Conservation (phyloP, 2,329 filamentous ascomycete species). For the Arthrobotrys sinensis region DNA sequence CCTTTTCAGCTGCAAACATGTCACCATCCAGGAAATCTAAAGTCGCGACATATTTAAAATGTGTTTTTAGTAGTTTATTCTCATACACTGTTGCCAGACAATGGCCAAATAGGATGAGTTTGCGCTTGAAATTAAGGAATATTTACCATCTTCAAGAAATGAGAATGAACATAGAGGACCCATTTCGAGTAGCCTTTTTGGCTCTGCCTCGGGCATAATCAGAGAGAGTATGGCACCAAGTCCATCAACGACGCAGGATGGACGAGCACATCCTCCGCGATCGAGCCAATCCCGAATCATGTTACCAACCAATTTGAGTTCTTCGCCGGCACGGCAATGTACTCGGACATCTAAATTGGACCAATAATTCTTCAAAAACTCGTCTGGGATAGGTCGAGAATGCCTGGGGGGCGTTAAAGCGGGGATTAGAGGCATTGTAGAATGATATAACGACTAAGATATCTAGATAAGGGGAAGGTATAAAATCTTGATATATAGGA, state of each 20-base stretch:
- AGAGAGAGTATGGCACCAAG: slow-evolving; percentile 15
- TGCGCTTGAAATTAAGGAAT: no score
- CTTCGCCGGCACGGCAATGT: background rate
- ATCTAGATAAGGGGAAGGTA: no score
- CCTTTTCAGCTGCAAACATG: slow-evolving; percentile 2
- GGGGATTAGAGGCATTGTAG: slow-evolving; percentile 3
- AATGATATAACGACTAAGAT: background rate
- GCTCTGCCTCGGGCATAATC: slow-evolving; percentile 21
- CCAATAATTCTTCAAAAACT: slow-evolving; percentile 22
- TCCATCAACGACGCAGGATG: background rate
- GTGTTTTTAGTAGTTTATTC: no score
- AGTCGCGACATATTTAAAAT: no score
- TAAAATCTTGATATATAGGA: no score
- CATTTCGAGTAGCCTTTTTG: slow-evolving; percentile 13
- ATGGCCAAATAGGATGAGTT: no score
- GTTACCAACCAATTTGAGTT: background rate
- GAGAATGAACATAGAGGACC: slow-evolving; percentile 5
- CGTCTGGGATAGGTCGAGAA: slow-evolving; percentile 13
- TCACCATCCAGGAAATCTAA: slow-evolving; percentile 38
- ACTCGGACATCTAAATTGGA: slow-evolving; percentile 17
- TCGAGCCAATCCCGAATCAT: slow-evolving; percentile 27
- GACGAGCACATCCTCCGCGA: slow-evolving; percentile 19
- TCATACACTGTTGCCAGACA: no score
- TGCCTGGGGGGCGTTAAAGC: background rate
- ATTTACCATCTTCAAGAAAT: slow-evolving; percentile 40